phyloP scores from a whole-genome alignment of 208 protist species.

The Crithidia mellificae region DNA sequence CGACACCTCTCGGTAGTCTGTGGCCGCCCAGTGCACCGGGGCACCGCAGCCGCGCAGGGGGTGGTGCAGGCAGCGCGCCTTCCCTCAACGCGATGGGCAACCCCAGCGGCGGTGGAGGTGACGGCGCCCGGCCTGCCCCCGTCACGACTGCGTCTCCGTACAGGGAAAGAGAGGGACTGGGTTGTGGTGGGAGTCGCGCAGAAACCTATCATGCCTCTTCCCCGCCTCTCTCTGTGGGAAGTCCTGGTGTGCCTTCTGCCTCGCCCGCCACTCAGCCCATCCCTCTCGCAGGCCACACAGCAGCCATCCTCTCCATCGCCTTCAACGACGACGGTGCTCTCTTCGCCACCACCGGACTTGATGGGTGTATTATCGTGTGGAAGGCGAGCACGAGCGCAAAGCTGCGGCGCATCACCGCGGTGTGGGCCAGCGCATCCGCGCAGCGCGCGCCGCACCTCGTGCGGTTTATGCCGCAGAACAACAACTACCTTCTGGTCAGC shows the following conservation, averaged over 20 bases:
- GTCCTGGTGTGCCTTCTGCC: not conserved
- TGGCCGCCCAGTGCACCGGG: conserved; percentile 12
- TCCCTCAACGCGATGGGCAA: too few species aligned
- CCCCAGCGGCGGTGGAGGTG: too few species aligned
- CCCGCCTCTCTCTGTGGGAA: too few species aligned
- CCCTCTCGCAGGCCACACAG: conserved; percentile 48
- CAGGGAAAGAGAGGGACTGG: too few species aligned
- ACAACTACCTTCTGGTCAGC: conserved; percentile 73
- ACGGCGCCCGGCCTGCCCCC: too few species aligned
- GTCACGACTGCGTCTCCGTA: too few species aligned
- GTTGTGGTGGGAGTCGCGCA: too few species aligned
- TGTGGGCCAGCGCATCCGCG: conserved; percentile 16
- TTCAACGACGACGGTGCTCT: conserved; percentile 60
- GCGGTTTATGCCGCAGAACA: conserved; percentile 70
- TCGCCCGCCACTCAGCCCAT: conserved; percentile 15
- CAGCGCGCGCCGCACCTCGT: conserved; percentile 36
- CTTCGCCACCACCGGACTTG: conserved; percentile 47
- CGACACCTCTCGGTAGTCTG: conserved; percentile 39
- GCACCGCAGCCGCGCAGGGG: too few species aligned
- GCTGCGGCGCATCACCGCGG: conserved; percentile 48
- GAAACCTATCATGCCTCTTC: too few species aligned
- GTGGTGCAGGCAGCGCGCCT: too few species aligned
- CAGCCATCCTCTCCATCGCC: conserved; percentile 43
- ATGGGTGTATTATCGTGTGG: conserved; percentile 62
- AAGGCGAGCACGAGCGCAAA: conserved; percentile 46